These are phyloP conservation scores for Blastocystis sp. DNA, from an alignment of 352 stramenopile species.

Conservation along the genomic window DNA sequence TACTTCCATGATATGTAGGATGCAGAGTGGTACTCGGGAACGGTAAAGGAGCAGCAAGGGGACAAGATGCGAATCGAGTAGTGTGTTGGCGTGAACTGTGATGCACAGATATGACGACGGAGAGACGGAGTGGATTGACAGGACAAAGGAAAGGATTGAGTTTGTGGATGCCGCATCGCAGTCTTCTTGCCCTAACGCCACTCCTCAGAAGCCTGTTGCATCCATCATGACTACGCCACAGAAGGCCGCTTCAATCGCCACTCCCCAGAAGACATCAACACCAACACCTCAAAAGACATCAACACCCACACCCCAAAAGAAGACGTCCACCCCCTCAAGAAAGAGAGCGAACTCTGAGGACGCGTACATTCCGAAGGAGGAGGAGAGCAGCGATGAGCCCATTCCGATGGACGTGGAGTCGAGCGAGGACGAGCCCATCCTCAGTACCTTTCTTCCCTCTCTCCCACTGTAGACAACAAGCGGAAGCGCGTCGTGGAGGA, in stretches of 20 bases:
- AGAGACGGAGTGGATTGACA: slow-evolving; percentile 67
- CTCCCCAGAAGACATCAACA: not conserved
- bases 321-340: not conserved
- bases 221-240: not conserved
- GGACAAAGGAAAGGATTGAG: slow-evolving; percentile 61
- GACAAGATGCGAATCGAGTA: slow-evolving; percentile 22
- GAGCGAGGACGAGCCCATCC: slow-evolving; percentile 68
- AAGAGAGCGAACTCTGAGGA: slow-evolving; percentile 66
- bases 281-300: not conserved
- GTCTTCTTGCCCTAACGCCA: not conserved
- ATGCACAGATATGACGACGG: slow-evolving; percentile 65
- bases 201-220: not conserved
- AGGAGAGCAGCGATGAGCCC: slow-evolving; percentile 49
- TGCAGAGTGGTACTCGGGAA: slow-evolving; percentile 63
- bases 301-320: not conserved
- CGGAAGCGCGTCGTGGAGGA: slow-evolving; percentile 72
- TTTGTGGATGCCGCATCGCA: slow-evolving; percentile 2
- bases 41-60: not conserved
- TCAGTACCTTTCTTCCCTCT: not conserved
- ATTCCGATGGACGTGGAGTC: slow-evolving; percentile 52
- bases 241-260: not conserved
- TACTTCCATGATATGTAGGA: slow-evolving; percentile 21
- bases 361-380: slow-evolving; percentile 46
- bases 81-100: not conserved
- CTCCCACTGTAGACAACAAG: not conserved